Evolutionary conservation across 345 rosid genomes (phyloP), one percentile per base, ranked within the genome.

Genomic region (Carallia brachiata): DNA sequence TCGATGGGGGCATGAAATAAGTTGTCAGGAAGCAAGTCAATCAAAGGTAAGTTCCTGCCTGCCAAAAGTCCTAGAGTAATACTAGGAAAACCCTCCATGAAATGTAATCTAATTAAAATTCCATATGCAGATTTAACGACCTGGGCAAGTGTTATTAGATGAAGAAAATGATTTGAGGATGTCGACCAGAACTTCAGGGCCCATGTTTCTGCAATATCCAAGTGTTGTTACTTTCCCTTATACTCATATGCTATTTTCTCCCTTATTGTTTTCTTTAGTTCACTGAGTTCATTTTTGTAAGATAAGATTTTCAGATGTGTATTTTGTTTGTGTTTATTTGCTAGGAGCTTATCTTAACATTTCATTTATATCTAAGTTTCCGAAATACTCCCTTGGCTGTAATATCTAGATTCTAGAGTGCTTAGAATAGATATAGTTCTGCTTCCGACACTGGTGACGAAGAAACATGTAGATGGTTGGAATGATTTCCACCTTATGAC

Each of bases 401-500:
- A 37, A 4, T 19, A 18, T 66, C 40, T 34, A 27, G 34, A 34
- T 8, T 66, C 40, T 34, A 27, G 34, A 34, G 36, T 30, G 39
- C 34, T 28, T 32, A 32, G 6, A 55, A 47, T 5, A 15, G 23
- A 16, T 31, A 30, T 31, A 6, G n/a, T 23, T 52, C 28, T 32
- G 4, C 57, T 50, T 30, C 2, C 4, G 34, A 32, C 34, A 1
- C 10, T 92, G 52, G 98, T 96, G 65, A 88, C 89, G 52, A 79
- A 88, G 34, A 92, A 88, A 68, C 75, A 84, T 83, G 94, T 95
- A 67, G 99, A 96, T 79, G 95, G 99, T 65, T 96, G 98, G 99
- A 98, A 96, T 84, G 99, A 96, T 77, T 98, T 96, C n/a, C 96
- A 96, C 75, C 93, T 96, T 75, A 83, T 96, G 89, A 96, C 99